Evolutionary conservation across 352 stramenopile genomes (phyloP), one percentile per base, ranked within the genome.

Genomic region (Phytophthora vignae): DNA sequence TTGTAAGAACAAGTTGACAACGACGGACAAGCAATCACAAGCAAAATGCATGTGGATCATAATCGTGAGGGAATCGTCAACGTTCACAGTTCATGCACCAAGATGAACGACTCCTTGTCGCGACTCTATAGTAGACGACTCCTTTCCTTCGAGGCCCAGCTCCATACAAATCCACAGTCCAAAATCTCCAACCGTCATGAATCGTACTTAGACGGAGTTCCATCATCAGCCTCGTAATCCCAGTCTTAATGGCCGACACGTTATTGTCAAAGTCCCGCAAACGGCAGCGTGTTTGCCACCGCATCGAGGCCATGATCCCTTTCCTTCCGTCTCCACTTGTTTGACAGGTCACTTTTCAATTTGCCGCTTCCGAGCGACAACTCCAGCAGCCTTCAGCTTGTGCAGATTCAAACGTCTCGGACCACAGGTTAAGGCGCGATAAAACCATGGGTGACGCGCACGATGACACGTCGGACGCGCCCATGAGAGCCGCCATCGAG

Each of bases 121-220:
- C 27, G 27, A 31, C 27, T 31, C 27, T 31, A 25, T 2, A 25
- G 22, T 25, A 25, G 22, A 25, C 22, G 22, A 25, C 22, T 25
- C 22, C 22, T 25, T 2, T 2, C 2, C 2, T 2, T 25, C 22
- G 2, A 25, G 22, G 1, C 22, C 22, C 27, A 31, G 27, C 27
- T 31, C 27, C 27, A 25, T 31, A 31, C 27, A 31, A 31, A 31
- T 31, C 27, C 27, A 46, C 11, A 9, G 11, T 46, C 46, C 46
- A 8, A 53, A 11, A 7, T 8, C 36, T 8, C 22, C 12, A n/a
- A n/a, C 11, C 49, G 10, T 19, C 10, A 22, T 97, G 69, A 88
- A 96, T 46, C 48, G 48, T 54, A 54, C 48, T 54, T 54, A 54
- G 15, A 25, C 48, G 48, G n/a, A 29, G 19, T 9, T 33, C 48